Conservation (phyloP, 106 monocot genomes). For the Phalaenopsis equestris region DNA sequence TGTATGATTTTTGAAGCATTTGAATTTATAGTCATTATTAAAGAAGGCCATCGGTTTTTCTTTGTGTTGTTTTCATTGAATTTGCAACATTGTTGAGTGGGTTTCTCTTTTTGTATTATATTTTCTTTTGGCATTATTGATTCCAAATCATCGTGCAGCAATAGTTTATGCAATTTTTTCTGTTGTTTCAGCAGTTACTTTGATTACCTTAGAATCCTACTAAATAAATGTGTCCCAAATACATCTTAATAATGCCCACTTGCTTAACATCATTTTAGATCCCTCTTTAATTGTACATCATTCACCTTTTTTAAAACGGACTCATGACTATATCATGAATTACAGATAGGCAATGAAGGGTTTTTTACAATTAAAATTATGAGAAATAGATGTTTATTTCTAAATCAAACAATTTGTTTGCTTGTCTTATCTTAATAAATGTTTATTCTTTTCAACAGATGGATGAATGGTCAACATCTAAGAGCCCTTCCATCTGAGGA, state of each 20-base stretch:
- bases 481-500: constrained; percentile 74
- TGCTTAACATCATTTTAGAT: not conserved
- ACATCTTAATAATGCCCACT: not conserved
- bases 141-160: no score
- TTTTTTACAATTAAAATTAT: not conserved
- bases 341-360: not conserved
- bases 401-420: not conserved
- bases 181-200: not conserved
- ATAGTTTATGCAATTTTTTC: not conserved
- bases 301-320: not conserved
- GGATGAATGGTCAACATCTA: constrained; percentile 97
- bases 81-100: no score
- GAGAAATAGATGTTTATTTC: not conserved
- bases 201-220: not conserved
- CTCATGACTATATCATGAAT: not conserved
- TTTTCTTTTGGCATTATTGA: no score
- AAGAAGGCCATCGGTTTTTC: no score
- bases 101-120: no score
- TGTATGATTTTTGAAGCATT: no score
- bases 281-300: not conserved
- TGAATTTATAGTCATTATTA: no score
- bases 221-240: not conserved
- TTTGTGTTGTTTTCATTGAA: no score
- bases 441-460: constrained; percentile 33
- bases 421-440: not conserved